Conservation (phyloP, 768 basidiomycete species). For the Trametes gibbosa region DNA sequence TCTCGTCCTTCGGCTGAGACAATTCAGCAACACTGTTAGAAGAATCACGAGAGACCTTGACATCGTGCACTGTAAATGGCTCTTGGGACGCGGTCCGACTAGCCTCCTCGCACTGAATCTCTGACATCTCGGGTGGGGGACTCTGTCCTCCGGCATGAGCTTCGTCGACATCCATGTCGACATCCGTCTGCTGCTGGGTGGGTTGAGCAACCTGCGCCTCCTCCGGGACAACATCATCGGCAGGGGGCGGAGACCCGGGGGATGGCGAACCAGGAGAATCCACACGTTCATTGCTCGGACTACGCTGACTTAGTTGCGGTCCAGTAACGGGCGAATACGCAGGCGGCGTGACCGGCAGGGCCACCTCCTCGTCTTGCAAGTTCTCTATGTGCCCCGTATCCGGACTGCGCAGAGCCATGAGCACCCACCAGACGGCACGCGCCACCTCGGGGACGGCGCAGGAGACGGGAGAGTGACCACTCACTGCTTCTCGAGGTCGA, state of each 20-base stretch:
- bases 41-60: neutral
- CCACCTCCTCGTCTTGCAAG: slow-evolving; percentile 25
- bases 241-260: slow-evolving; percentile 18
- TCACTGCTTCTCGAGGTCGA: slow-evolving; percentile 53
- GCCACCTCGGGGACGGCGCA: no score
- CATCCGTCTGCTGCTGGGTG: neutral
- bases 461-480: slow-evolving; percentile 21
- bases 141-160: neutral
- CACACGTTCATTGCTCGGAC: neutral
- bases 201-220: neutral
- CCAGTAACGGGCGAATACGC: slow-evolving; percentile 14
- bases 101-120: neutral
- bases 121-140: neutral
- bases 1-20: slow-evolving; percentile 5
- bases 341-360: slow-evolving; percentile 13
- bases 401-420: slow-evolving; percentile 27
- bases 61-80: slow-evolving; percentile 1
- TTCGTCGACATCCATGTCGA: slow-evolving; percentile 5
- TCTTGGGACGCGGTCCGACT: neutral
- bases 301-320: neutral
- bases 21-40: slow-evolving; percentile 1
- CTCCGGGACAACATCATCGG: neutral
- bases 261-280: slow-evolving; percentile 26
- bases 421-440: neutral
- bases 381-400: slow-evolving; percentile 32